A percentile compares a stretch with the other conserved stretches of the same genome.
phyloP scores from a whole-genome alignment of 306 rosid genomes.

The Senna siamea region DNA sequence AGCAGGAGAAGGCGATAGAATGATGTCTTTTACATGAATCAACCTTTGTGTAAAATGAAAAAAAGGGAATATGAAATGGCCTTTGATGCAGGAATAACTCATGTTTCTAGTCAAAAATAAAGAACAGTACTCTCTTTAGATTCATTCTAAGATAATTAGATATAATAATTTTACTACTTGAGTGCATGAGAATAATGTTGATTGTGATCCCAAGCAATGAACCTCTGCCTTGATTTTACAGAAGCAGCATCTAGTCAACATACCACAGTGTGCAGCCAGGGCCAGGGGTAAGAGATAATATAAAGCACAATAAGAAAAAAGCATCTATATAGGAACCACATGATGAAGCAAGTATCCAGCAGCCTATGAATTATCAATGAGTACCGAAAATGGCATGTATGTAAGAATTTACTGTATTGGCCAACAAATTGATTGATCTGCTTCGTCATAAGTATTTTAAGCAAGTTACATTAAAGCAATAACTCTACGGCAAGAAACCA shows the following conservation, averaged over 20 bases:
- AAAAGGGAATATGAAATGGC: background rate
- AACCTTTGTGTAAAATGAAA: constrained; percentile 11
- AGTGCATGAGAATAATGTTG: constrained; percentile 23
- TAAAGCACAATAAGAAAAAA: background rate
- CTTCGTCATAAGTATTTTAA: background rate
- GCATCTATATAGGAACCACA: background rate
- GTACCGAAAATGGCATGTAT: background rate
- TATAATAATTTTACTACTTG: constrained; percentile 12
- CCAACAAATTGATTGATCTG: background rate
- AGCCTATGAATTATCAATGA: background rate
- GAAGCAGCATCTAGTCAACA: background rate
- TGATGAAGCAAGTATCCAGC: background rate
- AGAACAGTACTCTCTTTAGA: constrained; percentile 15
- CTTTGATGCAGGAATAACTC: constrained; percentile 18
- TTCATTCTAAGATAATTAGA: constrained; percentile 14
- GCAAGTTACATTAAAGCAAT: background rate
- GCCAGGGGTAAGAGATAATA: background rate
- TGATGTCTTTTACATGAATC: constrained; percentile 6
- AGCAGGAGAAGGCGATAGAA: background rate
- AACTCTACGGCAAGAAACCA: background rate
- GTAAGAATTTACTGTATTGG: background rate
- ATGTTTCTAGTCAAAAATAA: constrained; percentile 23
- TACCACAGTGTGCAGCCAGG: background rate
- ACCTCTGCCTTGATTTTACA: constrained; percentile 28
- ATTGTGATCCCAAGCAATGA: constrained; percentile 23